Base-by-base conservation (phyloP, 2,329 filamentous ascomycete genomes). In the Mycosphaerella sp. region DNA sequence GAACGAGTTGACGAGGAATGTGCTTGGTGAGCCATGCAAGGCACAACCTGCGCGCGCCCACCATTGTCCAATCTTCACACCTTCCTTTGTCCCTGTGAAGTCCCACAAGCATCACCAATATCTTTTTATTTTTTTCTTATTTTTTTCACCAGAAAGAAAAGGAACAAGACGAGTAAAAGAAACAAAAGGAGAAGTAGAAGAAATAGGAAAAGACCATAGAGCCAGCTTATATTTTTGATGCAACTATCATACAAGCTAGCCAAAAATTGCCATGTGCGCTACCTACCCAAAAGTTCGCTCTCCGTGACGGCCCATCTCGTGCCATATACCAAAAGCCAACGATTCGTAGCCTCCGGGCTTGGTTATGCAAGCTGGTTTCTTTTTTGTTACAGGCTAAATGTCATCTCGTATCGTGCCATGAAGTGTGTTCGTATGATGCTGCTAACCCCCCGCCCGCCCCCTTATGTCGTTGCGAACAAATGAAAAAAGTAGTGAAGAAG, bases 331-430 rank as follows among this genome's bases (percentile, higher is more conserved):
- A 42, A 52, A 29, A 52, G 29, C 12, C 23, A 44, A 12, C 43
- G 17, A 36, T 32, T 32, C 34, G 32, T 45, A 32, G 39, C 38
- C 41, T 23, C 41, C 48, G 23, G 48, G 23, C 39, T 46, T 48
- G 48, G 38, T 44, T 55, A 55, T 55, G 53, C 53, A 55, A 55
- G 45, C 45, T 46, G 44, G 48, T 51, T 46, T 54, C 44, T 52
- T 55, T 52, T 55, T 55, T 47, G 41, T 52, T 55, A 55, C 53
- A 55, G 45, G 53, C 45, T 50, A 45, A 55, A 39, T 52, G 48
- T 46, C 53, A 46, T 55, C 48, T 52, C 53, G 53, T 55, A 52
- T 52, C 53, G 53, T 55, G 48, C 53, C 53, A 48, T 54, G 48
- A 45, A 55, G 31, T 45, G 51, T 51, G 42, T 40, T 55, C 53